Evolutionary conservation across 2,329 filamentous ascomycete species (phyloP), one percentile per base, ranked within the genome.

Genomic region (Stachybotrys chartarum): DNA sequence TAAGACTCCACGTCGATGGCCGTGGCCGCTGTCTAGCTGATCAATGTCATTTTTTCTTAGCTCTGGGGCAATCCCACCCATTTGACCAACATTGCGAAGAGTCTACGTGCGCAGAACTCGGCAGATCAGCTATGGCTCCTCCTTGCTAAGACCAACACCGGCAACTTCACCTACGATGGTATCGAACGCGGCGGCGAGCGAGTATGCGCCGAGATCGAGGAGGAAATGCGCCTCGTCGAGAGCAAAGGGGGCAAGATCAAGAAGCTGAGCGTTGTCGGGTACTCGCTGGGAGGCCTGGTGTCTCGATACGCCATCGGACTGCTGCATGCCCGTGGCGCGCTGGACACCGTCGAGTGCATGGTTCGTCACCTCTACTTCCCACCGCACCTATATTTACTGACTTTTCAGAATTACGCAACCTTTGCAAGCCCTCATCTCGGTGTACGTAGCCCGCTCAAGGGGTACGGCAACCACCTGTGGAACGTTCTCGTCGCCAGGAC

Each of bases 241-340:
- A 73, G 74, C 47, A 75, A 78, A 31, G 92, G 91, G 24, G 83
- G 87, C 61, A 80, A 82, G 47, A 87, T 97, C 64, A 86, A 75
- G 51, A 95, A 91, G 72, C 77, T 97, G 60, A 96, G 91, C 68
- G 78, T 97, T 46, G 81, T 93, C 48, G 93, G 93, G 45, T 97
- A 97, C 70, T 96, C 91, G 0, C 78, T 97, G 1, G 93, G 93
- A 50, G 93, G 93, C 0, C 76, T 97, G 7, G 85, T 97, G 5
- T 85, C 90, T 10, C 82, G 93, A 57, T 97, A 96, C 74, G 88
- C 90, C 2, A 81, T 96, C 55, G 93, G 93, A 0, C 74, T 97
- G 64, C 78, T 97, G 4, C 84, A 92, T 63, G 86, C 89, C 54
- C 89, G 88, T 64, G 91, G 91, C 8, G 78, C 90, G 56, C 85